Conservation (phyloP, 1,284 basidiomycete species). For the Ganoderma boninense region DNA sequence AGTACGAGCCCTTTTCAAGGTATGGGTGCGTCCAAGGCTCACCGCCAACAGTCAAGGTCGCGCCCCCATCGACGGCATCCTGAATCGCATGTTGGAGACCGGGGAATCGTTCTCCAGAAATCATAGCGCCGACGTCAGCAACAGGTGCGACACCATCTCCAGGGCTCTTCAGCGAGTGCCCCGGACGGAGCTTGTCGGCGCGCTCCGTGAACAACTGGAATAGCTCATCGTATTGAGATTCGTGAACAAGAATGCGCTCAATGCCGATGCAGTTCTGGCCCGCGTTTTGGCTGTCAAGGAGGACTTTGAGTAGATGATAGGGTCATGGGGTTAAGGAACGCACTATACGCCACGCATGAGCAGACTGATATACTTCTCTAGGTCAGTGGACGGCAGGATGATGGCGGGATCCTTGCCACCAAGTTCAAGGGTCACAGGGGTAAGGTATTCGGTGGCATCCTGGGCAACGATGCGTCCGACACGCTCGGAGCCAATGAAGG, state of each 20-base stretch:
- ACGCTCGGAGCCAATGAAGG: constrained; percentile 93
- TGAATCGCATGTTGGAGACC: constrained; percentile 78
- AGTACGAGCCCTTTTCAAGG: constrained; percentile 79
- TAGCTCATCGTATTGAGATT: constrained; percentile 77
- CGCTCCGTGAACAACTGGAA: constrained; percentile 70
- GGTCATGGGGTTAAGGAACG: constrained; percentile 43
- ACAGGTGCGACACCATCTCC: constrained; percentile 75
- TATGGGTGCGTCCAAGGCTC: constrained; percentile 70
- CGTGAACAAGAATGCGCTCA: constrained; percentile 90
- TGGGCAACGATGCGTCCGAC: constrained; percentile 88
- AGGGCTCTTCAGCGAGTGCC: constrained; percentile 69
- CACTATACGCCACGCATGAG: constrained; percentile 92
- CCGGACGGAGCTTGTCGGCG: constrained; percentile 72
- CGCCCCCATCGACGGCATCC: constrained; percentile 79
- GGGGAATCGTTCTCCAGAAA: constrained; percentile 66
- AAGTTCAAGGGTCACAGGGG: constrained; percentile 90
- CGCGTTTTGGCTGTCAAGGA: constrained; percentile 74
- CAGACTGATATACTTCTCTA: constrained; percentile 73
- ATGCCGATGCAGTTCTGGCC: constrained; percentile 99
- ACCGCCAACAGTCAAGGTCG: constrained; percentile 75
- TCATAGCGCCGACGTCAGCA: constrained; percentile 84
- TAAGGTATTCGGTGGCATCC: constrained; percentile 87
- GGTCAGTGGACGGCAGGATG: constrained; percentile 76
- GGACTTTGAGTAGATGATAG: constrained; percentile 12
- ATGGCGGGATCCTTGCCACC: constrained; percentile 88